Evolutionary conservation across 352 stramenopile genomes (phyloP).

Genomic region (Phytophthora pisi): DNA sequence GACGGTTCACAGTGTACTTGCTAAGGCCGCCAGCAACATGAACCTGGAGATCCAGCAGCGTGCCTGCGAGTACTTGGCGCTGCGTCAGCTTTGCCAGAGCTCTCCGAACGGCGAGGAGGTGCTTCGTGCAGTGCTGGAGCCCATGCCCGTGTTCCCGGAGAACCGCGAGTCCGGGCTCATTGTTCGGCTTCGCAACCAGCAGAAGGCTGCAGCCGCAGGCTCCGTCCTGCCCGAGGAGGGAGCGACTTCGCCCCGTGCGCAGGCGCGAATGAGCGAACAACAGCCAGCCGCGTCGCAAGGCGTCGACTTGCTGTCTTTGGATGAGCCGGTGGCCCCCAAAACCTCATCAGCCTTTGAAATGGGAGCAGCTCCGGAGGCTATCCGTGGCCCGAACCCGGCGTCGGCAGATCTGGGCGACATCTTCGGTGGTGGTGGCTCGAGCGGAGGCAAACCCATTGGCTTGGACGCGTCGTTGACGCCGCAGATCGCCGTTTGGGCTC

Average conservation of each 20-base stretch:
- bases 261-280: slow-evolving; percentile 17
- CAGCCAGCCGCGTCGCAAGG: slow-evolving; percentile 20
- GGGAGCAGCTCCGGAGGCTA: slow-evolving; percentile 32
- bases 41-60: slow-evolving; percentile 98
- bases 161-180: slow-evolving; percentile 76
- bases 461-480: slow-evolving; percentile 52
- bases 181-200: slow-evolving; percentile 72
- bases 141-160: slow-evolving; percentile 98
- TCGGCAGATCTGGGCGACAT: slow-evolving; percentile 54
- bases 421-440: slow-evolving; percentile 41
- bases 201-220: slow-evolving; percentile 43
- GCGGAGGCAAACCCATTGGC: slow-evolving; percentile 28
- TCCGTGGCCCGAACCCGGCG: slow-evolving; percentile 60
- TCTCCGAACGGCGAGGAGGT: slow-evolving; percentile 58
- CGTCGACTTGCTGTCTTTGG: slow-evolving; percentile 59
- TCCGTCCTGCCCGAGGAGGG: slow-evolving; percentile 20
- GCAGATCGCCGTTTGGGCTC: slow-evolving; percentile 73
- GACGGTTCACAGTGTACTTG: slow-evolving; percentile 93
- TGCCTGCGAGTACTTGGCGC: slow-evolving; percentile 94
- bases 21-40: slow-evolving; percentile 92
- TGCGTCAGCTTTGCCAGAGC: slow-evolving; percentile 75
- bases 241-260: slow-evolving; percentile 17
- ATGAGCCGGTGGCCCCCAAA: slow-evolving; percentile 38
- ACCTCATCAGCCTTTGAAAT: slow-evolving; percentile 23
- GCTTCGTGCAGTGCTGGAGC: slow-evolving; percentile 94